These are phyloP conservation scores for Cyclotella kingstonii DNA, from an alignment of 108 stramenopile species.

Conservation along the genomic window DNA sequence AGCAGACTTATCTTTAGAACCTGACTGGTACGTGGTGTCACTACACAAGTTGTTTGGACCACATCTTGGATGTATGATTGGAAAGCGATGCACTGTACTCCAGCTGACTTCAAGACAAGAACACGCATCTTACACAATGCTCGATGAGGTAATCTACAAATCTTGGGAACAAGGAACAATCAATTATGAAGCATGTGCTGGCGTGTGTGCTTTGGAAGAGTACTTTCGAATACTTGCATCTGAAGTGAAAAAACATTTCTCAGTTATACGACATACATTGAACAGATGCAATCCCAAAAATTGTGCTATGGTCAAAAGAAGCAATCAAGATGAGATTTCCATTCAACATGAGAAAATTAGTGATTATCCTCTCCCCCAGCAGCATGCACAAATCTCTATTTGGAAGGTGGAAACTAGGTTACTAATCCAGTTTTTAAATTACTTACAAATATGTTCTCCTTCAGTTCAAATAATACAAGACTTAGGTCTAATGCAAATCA, in stretches of 20 bases:
- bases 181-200: conserved; percentile 84
- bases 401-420: conserved; percentile 12
- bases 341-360: not conserved
- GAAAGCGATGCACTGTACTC: conserved; percentile 11
- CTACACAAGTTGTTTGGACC: conserved; percentile 83
- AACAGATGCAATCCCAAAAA: no score
- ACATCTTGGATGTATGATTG: conserved; percentile 68
- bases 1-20: conserved; percentile 16
- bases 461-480: conserved; percentile 37
- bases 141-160: conserved; percentile 11
- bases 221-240: conserved; percentile 47
- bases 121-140: not conserved
- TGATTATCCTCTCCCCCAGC: not conserved
- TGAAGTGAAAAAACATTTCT: conserved; percentile 10
- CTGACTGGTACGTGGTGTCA: conserved; percentile 80
- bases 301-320: not conserved
- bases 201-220: conserved; percentile 51
- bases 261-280: no score
- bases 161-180: conserved; percentile 64
- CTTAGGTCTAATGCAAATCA: conserved; percentile 18
- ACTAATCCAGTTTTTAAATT: conserved; percentile 7
- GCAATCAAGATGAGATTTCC: not conserved
- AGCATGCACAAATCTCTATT: conserved; percentile 12
- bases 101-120: conserved; percentile 6
- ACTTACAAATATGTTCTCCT: conserved; percentile 20